Conservation (phyloP, 345 rosid species). For the Pistacia integerrima region DNA sequence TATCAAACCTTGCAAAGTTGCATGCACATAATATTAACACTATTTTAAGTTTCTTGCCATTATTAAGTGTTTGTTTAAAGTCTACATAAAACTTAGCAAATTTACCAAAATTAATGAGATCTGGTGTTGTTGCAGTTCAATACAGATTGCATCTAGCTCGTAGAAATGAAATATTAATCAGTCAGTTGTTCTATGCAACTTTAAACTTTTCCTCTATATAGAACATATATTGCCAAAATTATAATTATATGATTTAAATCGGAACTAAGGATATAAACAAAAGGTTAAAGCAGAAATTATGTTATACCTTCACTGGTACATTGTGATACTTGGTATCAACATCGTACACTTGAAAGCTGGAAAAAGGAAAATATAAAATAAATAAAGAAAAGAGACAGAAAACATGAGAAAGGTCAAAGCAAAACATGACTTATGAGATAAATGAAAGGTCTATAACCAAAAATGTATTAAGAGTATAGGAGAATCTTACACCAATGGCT, state of each 20-base stretch:
- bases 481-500: conserved; percentile 63
- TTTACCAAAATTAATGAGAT: neutral
- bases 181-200: neutral
- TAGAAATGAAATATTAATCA: neutral
- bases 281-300: conserved; percentile 7
- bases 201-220: neutral
- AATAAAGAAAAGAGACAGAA: neutral
- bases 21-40: neutral
- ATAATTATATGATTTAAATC: neutral
- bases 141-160: neutral
- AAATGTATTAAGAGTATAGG: neutral
- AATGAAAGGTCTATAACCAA: neutral
- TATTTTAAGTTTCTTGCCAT: neutral
- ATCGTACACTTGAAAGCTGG: conserved; percentile 73
- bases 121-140: neutral
- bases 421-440: neutral
- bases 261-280: conserved; percentile 9
- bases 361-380: neutral
- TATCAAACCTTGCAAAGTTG: neutral
- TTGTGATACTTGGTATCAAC: conserved; percentile 73
- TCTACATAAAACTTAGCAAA: neutral
- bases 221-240: neutral
- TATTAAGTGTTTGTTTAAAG: neutral
- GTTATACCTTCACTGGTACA: conserved; percentile 65
- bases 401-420: conserved; percentile 15